Percentiles rank a stretch among this genome's conserved stretches.
phyloP scores from a whole-genome alignment of 2,329 filamentous ascomycete species.

The Seiridium unicorne region DNA sequence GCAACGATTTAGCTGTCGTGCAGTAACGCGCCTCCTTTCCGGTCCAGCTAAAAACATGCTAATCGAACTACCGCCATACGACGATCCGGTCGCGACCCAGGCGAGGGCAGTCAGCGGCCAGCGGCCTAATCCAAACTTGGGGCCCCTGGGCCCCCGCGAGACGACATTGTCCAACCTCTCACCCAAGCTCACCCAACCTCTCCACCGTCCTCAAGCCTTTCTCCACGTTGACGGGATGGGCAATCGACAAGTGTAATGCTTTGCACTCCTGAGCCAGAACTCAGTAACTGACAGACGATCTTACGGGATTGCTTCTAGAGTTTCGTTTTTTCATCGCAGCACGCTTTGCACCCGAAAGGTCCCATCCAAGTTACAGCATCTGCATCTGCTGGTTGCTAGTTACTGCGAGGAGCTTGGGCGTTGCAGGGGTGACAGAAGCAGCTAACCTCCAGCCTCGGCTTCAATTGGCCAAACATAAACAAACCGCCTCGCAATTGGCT shows the following conservation, averaged over 20 bases:
- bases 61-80: background rate
- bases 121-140: background rate
- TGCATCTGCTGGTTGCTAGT: background rate
- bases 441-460: constrained; percentile 8
- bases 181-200: background rate
- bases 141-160: no score
- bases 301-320: no score
- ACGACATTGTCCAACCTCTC: background rate
- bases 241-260: no score
- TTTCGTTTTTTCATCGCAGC: background rate
- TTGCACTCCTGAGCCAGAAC: no score
- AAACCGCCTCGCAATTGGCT: constrained; percentile 7
- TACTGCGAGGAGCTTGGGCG: background rate
- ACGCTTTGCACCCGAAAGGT: no score
- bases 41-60: background rate
- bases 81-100: background rate
- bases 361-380: no score
- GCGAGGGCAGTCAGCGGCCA: no score
- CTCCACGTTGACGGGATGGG: background rate
- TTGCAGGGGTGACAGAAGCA: background rate
- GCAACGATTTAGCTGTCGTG: constrained; percentile 6
- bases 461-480: constrained; percentile 12
- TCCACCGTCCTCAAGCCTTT: background rate
- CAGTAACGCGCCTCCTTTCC: constrained; percentile 1
- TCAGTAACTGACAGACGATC: no score